Conservation (phyloP, 805 yeast species). For the Pichia deserticola region DNA sequence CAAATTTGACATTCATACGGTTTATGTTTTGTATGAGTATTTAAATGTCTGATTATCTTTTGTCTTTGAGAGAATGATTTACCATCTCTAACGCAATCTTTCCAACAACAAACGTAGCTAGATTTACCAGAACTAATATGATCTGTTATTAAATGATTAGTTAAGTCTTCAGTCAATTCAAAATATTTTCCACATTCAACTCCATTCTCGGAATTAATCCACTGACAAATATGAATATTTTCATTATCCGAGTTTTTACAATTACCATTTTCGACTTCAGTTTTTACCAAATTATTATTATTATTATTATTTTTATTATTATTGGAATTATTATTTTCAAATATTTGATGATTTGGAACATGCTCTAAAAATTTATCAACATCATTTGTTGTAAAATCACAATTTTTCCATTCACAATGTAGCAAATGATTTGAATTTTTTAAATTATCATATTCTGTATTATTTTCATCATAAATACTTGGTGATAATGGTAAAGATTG, state of each 20-base stretch:
- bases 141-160: slow-evolving; percentile 55
- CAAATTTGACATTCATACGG: slow-evolving; percentile 73
- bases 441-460: background rate
- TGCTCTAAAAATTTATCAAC: slow-evolving; percentile 53
- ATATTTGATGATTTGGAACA: slow-evolving; percentile 31
- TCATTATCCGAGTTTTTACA: background rate
- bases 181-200: slow-evolving; percentile 46
- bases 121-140: slow-evolving; percentile 76
- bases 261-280: slow-evolving; percentile 7
- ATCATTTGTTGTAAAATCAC: slow-evolving; percentile 51
- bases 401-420: slow-evolving; percentile 72
- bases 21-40: slow-evolving; percentile 77
- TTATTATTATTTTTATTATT: too few species aligned
- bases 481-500: slow-evolving; percentile 13
- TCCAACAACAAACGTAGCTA: slow-evolving; percentile 69
- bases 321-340: background rate
- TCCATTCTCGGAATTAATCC: slow-evolving; percentile 27
- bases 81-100: slow-evolving; percentile 58
- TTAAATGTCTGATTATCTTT: slow-evolving; percentile 77
- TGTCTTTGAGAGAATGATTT: slow-evolving; percentile 74
- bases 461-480: background rate
- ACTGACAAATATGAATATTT: slow-evolving; percentile 26
- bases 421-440: slow-evolving; percentile 11
- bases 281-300: background rate
- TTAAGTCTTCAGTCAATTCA: slow-evolving; percentile 49